These are phyloP conservation scores for Penicillium mononematosum DNA, from an alignment of 495 filamentous ascomycete genomes.

Conservation along the genomic window DNA sequence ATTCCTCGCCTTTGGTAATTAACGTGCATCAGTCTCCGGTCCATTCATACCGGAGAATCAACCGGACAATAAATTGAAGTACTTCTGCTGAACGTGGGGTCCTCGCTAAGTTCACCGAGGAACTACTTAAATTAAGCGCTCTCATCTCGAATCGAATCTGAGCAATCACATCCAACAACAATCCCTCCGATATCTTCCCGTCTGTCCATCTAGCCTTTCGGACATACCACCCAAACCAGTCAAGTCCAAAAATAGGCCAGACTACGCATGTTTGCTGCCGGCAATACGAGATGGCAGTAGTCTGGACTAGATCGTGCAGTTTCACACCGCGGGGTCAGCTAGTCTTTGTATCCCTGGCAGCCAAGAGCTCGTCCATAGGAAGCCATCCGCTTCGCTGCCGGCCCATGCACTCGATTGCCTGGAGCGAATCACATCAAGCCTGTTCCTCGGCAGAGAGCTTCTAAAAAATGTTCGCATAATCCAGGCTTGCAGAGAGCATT, in stretches of 20 bases:
- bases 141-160: background rate
- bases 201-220: background rate
- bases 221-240: background rate
- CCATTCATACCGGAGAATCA: background rate
- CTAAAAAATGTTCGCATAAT: background rate
- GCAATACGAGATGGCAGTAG: slow-evolving; percentile 8
- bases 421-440: background rate
- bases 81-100: background rate
- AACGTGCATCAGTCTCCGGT: background rate
- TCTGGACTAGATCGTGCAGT: slow-evolving; percentile 16
- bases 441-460: slow-evolving; percentile 3
- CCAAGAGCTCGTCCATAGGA: slow-evolving; percentile 8
- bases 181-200: background rate
- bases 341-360: background rate
- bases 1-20: background rate
- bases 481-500: background rate
- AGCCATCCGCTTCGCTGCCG: slow-evolving; percentile 18
- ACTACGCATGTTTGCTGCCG: background rate
- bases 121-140: background rate
- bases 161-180: background rate
- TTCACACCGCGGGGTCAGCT: background rate
- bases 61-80: background rate
- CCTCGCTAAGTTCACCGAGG: background rate
- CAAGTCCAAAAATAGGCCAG: background rate
- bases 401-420: background rate